Conservation (phyloP, 2,329 filamentous ascomycete species). For the Pseudopithomyces maydicus region DNA sequence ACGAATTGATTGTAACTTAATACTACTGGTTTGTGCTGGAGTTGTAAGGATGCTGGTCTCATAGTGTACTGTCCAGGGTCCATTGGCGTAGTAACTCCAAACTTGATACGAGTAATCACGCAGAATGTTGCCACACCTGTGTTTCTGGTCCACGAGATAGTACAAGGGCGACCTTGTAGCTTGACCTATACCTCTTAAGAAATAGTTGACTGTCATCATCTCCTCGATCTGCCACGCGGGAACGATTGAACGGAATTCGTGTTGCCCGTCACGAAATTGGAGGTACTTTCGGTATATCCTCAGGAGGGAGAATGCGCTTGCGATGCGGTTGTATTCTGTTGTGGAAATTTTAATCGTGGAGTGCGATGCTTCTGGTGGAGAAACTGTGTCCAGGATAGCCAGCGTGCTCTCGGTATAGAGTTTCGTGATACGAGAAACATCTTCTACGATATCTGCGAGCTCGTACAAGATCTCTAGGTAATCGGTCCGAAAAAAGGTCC, state of each 20-base stretch:
- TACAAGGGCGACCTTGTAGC: neutral
- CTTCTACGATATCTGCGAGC: neutral
- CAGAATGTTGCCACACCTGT: neutral
- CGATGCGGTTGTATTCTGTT: neutral
- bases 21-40: too few relatives aligned
- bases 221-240: neutral
- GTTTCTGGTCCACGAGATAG: neutral
- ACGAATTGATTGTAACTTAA: too few relatives aligned
- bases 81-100: neutral
- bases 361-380: neutral
- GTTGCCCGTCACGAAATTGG: neutral
- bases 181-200: neutral
- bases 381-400: neutral
- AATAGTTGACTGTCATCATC: neutral
- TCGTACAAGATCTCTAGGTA: neutral
- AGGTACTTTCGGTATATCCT: neutral
- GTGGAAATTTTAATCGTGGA: neutral
- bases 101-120: neutral
- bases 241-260: neutral
- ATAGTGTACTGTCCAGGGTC: too few relatives aligned
- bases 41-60: too few relatives aligned
- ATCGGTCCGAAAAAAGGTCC: neutral
- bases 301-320: neutral
- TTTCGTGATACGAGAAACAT: neutral
- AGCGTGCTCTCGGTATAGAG: neutral